Evolutionary conservation across 805 yeast genomes (phyloP).

Genomic region (Ogataea philodendri): DNA sequence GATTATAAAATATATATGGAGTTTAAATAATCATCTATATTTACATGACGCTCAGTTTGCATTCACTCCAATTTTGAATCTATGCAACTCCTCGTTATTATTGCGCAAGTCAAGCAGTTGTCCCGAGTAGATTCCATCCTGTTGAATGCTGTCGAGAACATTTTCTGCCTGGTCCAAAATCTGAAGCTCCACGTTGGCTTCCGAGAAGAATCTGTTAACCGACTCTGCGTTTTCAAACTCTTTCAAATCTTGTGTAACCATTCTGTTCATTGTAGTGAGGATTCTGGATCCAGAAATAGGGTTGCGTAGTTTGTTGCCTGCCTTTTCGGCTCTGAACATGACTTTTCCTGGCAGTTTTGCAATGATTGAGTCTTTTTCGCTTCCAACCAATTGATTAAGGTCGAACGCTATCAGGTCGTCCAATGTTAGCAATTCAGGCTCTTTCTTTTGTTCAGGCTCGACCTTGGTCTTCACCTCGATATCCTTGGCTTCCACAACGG

Average conservation of each 20-base stretch:
- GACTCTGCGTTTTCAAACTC: constrained; percentile 16
- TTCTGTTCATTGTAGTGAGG: constrained; percentile 11
- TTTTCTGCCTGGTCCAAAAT: constrained; percentile 18
- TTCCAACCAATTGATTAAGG: constrained; percentile 21
- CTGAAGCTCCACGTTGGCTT: constrained; percentile 18
- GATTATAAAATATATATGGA: background rate
- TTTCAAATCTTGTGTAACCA: constrained; percentile 11
- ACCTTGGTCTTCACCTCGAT: background rate
- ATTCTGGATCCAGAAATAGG: constrained; percentile 17
- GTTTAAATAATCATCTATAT: constrained; percentile 3
- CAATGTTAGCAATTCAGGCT: constrained; percentile 20
- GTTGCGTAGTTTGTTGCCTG: constrained; percentile 17
- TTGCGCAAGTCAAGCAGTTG: constrained; percentile 19
- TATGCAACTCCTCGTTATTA: constrained; percentile 17
- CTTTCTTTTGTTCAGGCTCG: constrained; percentile 11
- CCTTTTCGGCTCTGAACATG: constrained; percentile 27
- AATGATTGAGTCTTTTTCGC: constrained; percentile 23
- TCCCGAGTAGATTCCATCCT: constrained; percentile 26
- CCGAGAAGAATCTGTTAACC: constrained; percentile 24
- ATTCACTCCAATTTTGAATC: constrained; percentile 24
- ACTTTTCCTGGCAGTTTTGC: constrained; percentile 30
- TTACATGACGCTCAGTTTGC: constrained; percentile 17
- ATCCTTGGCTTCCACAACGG: constrained; percentile 27
- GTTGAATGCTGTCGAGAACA: constrained; percentile 15
- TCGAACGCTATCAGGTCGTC: constrained; percentile 30